A percentile compares a stretch with the other conserved stretches of the same genome.
Evolutionary conservation across 306 rosid genomes (phyloP).

Genomic region (Betula pendula): DNA sequence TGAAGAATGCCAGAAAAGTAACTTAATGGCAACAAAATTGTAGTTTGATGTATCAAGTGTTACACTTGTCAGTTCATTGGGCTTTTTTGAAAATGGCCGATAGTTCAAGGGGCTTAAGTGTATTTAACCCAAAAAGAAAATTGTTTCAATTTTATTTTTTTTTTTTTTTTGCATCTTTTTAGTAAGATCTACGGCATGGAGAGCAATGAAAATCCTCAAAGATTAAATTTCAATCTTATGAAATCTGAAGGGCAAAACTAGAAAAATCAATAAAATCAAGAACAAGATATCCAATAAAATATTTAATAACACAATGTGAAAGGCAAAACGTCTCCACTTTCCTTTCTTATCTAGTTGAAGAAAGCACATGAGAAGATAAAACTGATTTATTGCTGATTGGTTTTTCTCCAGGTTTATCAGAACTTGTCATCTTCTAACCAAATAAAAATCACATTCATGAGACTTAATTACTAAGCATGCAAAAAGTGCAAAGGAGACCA

Average conservation of each 20-base stretch:
- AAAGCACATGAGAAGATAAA: not conserved
- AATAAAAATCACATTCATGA: not conserved
- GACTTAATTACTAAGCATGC: not conserved
- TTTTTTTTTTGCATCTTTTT: not conserved
- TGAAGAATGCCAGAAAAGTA: too few species aligned
- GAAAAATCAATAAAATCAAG: not conserved
- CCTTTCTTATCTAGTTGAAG: not conserved
- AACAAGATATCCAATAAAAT: not conserved
- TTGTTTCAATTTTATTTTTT: too few species aligned
- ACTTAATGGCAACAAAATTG: too few species aligned
- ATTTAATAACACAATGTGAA: not conserved
- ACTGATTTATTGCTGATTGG: not conserved
- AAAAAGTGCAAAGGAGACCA: not conserved
- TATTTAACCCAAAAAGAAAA: not conserved
- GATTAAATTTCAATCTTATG: too few species aligned
- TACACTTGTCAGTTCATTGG: too few species aligned
- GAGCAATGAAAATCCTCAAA: not conserved
- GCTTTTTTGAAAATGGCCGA: too few species aligned
- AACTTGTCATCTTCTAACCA: not conserved
- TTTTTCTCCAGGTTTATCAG: not conserved
- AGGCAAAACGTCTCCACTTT: not conserved
- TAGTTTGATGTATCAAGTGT: too few species aligned
- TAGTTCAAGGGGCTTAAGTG: too few species aligned
- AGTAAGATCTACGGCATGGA: not conserved
- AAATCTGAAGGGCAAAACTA: not conserved